Evolutionary conservation across 73 alveolate species (phyloP).

Genomic region (Uronychia setigera): DNA sequence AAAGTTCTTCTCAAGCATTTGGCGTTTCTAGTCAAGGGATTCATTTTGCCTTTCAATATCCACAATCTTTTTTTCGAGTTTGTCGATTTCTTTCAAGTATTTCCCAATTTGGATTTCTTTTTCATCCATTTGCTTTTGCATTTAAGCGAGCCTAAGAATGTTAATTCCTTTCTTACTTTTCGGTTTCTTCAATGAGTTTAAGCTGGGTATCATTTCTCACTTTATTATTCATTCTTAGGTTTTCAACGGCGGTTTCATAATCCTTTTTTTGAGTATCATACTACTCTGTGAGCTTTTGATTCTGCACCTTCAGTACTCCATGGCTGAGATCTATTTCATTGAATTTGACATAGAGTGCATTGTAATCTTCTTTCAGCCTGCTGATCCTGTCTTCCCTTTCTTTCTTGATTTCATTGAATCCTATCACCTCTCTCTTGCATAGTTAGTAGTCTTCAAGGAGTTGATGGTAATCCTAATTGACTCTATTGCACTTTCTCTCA

Average conservation of each 20-base stretch:
- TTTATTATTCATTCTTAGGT: conserved; percentile 44
- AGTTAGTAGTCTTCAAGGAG: conserved; percentile 12
- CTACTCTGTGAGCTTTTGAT: conserved; percentile 28
- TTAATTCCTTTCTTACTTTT: not conserved
- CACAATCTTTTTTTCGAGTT: conserved; percentile 41
- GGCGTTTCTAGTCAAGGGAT: conserved; percentile 21
- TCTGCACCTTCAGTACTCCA: conserved; percentile 15
- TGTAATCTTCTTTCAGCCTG: conserved; percentile 12
- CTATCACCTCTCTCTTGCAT: conserved; percentile 39
- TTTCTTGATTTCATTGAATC: conserved; percentile 24
- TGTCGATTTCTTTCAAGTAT: conserved; percentile 38
- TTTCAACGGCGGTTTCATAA: conserved; percentile 33
- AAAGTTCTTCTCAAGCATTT: conserved; percentile 38
- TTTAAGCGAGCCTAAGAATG: not conserved
- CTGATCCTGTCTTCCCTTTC: conserved; percentile 65
- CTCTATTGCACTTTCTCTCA: conserved; percentile 29
- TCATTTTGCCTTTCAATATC: conserved; percentile 39
- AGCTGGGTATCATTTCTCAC: conserved; percentile 50
- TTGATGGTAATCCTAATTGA: conserved; percentile 18
- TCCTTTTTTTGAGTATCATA: conserved; percentile 27
- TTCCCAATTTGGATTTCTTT: conserved; percentile 20
- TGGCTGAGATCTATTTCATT: conserved; percentile 30
- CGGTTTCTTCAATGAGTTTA: conserved; percentile 43
- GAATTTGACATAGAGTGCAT: conserved; percentile 1
- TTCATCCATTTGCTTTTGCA: conserved; percentile 23